Evolutionary conservation across 177 flowering plant genomes (phyloP).

Genomic region (Vitis hybrid): DNA sequence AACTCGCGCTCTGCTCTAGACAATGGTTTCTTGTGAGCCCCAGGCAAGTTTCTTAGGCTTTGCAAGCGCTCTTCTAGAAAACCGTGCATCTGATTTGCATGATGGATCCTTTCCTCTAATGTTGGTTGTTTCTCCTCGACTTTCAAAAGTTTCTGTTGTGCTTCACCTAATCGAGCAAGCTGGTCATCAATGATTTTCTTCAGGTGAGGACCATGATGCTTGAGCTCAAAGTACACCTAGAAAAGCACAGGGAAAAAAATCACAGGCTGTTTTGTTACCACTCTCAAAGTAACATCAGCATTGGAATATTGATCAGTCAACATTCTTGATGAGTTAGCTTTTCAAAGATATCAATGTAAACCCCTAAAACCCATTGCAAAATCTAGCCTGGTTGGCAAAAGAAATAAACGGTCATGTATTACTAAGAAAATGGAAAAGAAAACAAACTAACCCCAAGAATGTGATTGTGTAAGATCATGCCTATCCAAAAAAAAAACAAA

Average conservation of each 20-base stretch:
- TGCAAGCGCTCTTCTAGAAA: slow-evolving; percentile 63
- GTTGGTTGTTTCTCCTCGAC: slow-evolving; percentile 66
- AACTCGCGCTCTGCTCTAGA: slow-evolving; percentile 84
- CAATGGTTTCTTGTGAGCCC: slow-evolving; percentile 66
- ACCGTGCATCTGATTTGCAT: slow-evolving; percentile 44
- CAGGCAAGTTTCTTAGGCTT: slow-evolving; percentile 62
- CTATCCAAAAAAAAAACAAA: too few species aligned
- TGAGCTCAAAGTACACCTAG: slow-evolving; percentile 87
- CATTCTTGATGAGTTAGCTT: not conserved
- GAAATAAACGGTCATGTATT: not conserved
- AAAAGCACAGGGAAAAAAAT: not conserved
- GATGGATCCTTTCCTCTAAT: slow-evolving; percentile 52
- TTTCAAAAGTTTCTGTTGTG: slow-evolving; percentile 50
- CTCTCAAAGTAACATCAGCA: too few species aligned
- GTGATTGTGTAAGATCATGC: too few species aligned
- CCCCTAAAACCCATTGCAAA: not conserved
- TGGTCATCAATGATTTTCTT: slow-evolving; percentile 70
- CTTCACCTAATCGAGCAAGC: slow-evolving; percentile 56
- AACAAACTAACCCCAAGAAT: not conserved
- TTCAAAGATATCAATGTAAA: not conserved
- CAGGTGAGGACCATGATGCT: slow-evolving; percentile 72
- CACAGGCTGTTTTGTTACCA: too few species aligned
- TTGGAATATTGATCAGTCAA: too few species aligned
- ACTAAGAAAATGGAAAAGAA: not conserved
- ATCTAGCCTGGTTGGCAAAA: not conserved